Evolutionary conservation across 2,329 filamentous ascomycete species (phyloP).

Genomic region (Lasiodiplodia hormozganensis): DNA sequence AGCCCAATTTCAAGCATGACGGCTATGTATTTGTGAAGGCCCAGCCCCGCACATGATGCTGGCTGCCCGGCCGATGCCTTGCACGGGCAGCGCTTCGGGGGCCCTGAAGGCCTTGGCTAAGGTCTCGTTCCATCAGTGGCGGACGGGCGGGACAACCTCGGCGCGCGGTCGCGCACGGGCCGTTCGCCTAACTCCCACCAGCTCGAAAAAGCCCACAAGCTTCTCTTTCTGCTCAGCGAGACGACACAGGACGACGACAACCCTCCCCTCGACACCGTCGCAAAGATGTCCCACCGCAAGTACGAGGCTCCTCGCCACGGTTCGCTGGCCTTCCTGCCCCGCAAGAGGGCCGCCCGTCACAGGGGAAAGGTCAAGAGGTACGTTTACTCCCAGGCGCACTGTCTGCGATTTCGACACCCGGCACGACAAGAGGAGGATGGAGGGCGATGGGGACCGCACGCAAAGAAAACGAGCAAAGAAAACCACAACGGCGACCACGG

Average conservation of each 20-base stretch:
- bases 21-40: too few relatives aligned
- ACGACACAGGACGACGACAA: constrained; percentile 29
- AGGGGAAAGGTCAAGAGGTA: constrained; percentile 98
- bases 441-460: too few relatives aligned
- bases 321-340: constrained; percentile 64
- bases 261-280: constrained; percentile 7
- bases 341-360: constrained; percentile 91
- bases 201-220: constrained; percentile 22
- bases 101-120: too few relatives aligned
- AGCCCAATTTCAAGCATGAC: too few relatives aligned
- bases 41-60: not conserved
- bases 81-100: not conserved
- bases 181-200: constrained; percentile 25
- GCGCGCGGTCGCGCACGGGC: not conserved
- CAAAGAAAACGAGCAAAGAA: not conserved
- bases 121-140: not conserved
- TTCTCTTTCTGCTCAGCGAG: constrained; percentile 15
- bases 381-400: constrained; percentile 50
- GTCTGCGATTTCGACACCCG: constrained; percentile 26
- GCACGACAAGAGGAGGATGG: constrained; percentile 9
- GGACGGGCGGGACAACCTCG: constrained; percentile 1
- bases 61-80: not conserved
- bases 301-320: constrained; percentile 94
- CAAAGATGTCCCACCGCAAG: constrained; percentile 66
- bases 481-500: not conserved